Conservation (phyloP, 495 filamentous ascomycete genomes). For the Choiromyces venosus region DNA sequence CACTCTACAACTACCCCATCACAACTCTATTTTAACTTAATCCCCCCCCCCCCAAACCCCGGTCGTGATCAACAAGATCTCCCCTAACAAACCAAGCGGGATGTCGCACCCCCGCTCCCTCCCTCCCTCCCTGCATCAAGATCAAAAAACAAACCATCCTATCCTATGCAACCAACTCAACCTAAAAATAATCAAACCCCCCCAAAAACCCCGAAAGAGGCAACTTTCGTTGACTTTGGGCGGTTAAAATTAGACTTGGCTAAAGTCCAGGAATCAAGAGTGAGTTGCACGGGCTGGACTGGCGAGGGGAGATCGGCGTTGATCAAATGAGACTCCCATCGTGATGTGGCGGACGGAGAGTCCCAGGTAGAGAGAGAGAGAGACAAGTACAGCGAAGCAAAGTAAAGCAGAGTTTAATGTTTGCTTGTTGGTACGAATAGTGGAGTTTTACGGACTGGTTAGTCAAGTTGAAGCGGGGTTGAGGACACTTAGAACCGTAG, state of each 20-base stretch:
- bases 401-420: not conserved
- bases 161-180: not conserved
- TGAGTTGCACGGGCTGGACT: not conserved
- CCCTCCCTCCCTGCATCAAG: not conserved
- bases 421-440: not conserved
- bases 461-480: no score
- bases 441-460: no score
- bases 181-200: not conserved
- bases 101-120: not conserved
- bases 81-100: not conserved
- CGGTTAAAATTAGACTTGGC: constrained; percentile 2
- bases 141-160: no score
- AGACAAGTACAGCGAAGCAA: not conserved
- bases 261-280: no score
- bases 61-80: no score
- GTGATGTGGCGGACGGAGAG: no score
- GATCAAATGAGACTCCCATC: not conserved
- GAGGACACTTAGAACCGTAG: no score
- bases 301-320: no score
- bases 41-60: no score
- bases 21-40: no score
- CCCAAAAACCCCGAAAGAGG: not conserved
- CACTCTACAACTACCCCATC: no score
- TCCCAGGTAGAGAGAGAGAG: not conserved
- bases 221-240: no score